Conservation (phyloP, 257 asterid genomes). For the Pogostemon cablin region DNA sequence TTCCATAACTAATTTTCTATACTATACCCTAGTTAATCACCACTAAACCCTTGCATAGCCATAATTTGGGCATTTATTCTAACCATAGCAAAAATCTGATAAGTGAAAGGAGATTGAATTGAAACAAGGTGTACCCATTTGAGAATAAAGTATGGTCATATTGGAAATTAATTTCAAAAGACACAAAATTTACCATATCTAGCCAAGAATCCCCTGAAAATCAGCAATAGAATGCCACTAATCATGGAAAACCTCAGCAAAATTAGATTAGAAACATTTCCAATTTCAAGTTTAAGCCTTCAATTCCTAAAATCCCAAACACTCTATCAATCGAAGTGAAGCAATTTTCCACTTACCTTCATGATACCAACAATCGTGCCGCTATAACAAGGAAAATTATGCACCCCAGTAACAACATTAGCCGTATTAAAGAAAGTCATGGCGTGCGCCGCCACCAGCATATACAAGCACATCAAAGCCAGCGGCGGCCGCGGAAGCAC, state of each 20-base stretch:
- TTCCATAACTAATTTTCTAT: too few relatives aligned
- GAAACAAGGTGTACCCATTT: too few relatives aligned
- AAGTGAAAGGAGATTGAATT: too few relatives aligned
- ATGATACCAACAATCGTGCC: conserved; percentile 68
- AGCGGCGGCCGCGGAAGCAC: conserved; percentile 42
- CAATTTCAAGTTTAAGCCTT: background rate
- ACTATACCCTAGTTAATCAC: too few relatives aligned
- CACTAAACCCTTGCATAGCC: too few relatives aligned
- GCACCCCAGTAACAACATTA: conserved; percentile 62
- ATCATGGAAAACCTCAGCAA: conserved; percentile 4
- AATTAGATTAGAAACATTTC: background rate
- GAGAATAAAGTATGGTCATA: background rate
- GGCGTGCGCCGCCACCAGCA: conserved; percentile 64
- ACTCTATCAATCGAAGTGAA: background rate
- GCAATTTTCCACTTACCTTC: conserved; percentile 46
- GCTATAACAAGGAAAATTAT: conserved; percentile 52
- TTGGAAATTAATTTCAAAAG: background rate
- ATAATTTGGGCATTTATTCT: too few relatives aligned
- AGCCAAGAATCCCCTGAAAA: conserved; percentile 9
- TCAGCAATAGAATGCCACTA: background rate
- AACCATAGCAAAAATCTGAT: too few relatives aligned
- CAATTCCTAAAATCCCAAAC: background rate
- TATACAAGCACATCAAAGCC: conserved; percentile 51
- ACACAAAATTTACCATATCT: background rate
- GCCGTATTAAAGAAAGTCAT: conserved; percentile 63